Evolutionary conservation across 1,139 yeast genomes (phyloP).

Genomic region (Scheffersomyces illinoinensis): DNA sequence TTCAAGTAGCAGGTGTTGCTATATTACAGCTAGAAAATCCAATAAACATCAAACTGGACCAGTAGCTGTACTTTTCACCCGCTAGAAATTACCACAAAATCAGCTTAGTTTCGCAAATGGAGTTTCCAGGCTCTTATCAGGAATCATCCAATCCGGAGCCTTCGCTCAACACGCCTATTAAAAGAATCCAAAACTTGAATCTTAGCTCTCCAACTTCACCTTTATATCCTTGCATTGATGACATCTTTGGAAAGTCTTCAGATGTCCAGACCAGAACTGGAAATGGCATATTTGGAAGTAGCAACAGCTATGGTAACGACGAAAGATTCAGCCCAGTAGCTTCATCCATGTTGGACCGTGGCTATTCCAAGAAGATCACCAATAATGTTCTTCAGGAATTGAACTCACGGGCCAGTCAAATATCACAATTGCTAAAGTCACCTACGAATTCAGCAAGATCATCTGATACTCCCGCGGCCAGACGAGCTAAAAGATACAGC

Average conservation of each 20-base stretch:
- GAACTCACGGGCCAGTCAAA: slow-evolving; percentile 35
- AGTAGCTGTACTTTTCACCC: not conserved
- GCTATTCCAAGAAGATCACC: slow-evolving; percentile 43
- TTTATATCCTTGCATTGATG: slow-evolving; percentile 18
- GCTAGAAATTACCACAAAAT: not conserved
- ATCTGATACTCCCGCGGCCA: slow-evolving; percentile 8
- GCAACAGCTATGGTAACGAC: not conserved
- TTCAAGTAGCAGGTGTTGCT: not conserved
- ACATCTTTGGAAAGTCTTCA: slow-evolving; percentile 5
- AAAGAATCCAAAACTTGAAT: slow-evolving; percentile 34
- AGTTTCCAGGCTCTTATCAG: not conserved
- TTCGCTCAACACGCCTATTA: slow-evolving; percentile 41
- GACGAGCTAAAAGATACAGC: slow-evolving; percentile 30
- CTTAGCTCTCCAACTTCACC: slow-evolving; percentile 33
- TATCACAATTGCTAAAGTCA: slow-evolving; percentile 20
- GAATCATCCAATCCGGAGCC: slow-evolving; percentile 1
- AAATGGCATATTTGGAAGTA: not conserved
- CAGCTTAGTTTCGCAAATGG: not conserved
- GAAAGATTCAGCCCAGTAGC: slow-evolving; percentile 10
- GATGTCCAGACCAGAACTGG: not conserved
- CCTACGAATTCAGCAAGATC: slow-evolving; percentile 8
- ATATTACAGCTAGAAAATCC: not conserved
- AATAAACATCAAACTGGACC: not conserved
- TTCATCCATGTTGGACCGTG: slow-evolving; percentile 35
- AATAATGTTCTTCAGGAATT: slow-evolving; percentile 43